Conservation (phyloP, 192 early-diverging fungal genomes). For the Cladochytrium replicatum region DNA sequence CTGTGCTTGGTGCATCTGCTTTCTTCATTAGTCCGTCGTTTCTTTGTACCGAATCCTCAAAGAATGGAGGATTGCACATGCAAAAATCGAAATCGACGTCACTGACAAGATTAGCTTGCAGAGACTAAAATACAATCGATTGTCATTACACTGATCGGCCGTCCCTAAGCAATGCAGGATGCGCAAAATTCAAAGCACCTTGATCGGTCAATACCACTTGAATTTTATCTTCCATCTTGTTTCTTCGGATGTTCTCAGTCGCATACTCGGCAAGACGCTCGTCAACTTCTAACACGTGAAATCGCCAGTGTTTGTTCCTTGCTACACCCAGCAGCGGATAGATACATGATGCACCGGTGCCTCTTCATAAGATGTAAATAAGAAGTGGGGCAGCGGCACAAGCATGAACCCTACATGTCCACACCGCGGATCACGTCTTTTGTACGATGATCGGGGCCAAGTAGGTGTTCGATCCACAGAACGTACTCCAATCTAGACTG, state of each 20-base stretch:
- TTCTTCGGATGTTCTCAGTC: slow-evolving; percentile 48
- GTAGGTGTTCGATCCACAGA: slow-evolving; percentile 54
- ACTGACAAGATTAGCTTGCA: slow-evolving; percentile 23
- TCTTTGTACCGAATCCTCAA: slow-evolving; percentile 48
- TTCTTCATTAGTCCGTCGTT: slow-evolving; percentile 41
- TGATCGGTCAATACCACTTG: slow-evolving; percentile 28
- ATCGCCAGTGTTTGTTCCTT: slow-evolving; percentile 45
- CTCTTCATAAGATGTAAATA: slow-evolving; percentile 32
- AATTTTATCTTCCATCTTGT: slow-evolving; percentile 51
- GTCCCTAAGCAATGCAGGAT: slow-evolving; percentile 6
- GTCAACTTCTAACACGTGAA: slow-evolving; percentile 72
- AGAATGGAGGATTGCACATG: slow-evolving; percentile 95
- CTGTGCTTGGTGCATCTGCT: slow-evolving; percentile 31
- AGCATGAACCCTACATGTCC: slow-evolving; percentile 43
- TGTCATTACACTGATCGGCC: not conserved
- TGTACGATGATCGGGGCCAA: slow-evolving; percentile 8
- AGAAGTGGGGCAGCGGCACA: not conserved
- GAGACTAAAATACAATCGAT: slow-evolving; percentile 1
- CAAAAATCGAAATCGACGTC: slow-evolving; percentile 42
- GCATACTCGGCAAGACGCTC: slow-evolving; percentile 52
- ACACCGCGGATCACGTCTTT: slow-evolving; percentile 29
- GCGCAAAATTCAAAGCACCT: slow-evolving; percentile 9
- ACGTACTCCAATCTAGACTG: slow-evolving; percentile 55
- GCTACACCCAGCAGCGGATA: slow-evolving; percentile 74
- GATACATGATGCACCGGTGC: slow-evolving; percentile 83